Percentiles rank a stretch among this genome's conserved stretches.
These are phyloP conservation scores for Hypericum perforatum DNA, from an alignment of 345 rosid species.

Conservation along the genomic window DNA sequence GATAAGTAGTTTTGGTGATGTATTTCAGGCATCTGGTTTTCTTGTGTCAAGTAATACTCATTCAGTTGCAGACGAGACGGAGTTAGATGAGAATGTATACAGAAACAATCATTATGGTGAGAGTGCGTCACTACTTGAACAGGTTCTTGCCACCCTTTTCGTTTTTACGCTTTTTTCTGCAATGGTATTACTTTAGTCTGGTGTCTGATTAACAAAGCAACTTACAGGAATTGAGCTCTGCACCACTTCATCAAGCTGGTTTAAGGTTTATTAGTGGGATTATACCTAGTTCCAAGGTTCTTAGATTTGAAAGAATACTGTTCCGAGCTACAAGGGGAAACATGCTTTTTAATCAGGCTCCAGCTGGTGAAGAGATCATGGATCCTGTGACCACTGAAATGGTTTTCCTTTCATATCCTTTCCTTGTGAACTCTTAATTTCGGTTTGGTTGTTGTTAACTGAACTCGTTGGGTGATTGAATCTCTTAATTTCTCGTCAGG, in stretches of 20 bases:
- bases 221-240: constrained; percentile 58
- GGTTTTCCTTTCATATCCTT: constrained; percentile 32
- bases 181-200: constrained; percentile 10
- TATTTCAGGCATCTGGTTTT: constrained; percentile 67
- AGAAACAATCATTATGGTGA: constrained; percentile 42
- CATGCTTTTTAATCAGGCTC: constrained; percentile 90
- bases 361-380: constrained; percentile 82
- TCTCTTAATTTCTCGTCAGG: not conserved
- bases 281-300: constrained; percentile 56
- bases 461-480: too few relatives aligned
- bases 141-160: constrained; percentile 35
- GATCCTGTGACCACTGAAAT: constrained; percentile 81
- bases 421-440: not conserved
- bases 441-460: not conserved
- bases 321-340: constrained; percentile 98
- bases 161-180: constrained; percentile 10
- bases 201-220: constrained; percentile 15
- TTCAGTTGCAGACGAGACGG: constrained; percentile 53
- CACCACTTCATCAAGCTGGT: constrained; percentile 59
- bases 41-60: constrained; percentile 70
- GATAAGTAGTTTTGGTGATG: too few relatives aligned
- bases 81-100: constrained; percentile 62
- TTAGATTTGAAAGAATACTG: constrained; percentile 83
- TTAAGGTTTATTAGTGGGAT: constrained; percentile 87
- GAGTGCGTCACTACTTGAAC: constrained; percentile 59